Base-by-base conservation (phyloP, 352 stramenopile genomes). In the Phytophthora kernoviae region DNA sequence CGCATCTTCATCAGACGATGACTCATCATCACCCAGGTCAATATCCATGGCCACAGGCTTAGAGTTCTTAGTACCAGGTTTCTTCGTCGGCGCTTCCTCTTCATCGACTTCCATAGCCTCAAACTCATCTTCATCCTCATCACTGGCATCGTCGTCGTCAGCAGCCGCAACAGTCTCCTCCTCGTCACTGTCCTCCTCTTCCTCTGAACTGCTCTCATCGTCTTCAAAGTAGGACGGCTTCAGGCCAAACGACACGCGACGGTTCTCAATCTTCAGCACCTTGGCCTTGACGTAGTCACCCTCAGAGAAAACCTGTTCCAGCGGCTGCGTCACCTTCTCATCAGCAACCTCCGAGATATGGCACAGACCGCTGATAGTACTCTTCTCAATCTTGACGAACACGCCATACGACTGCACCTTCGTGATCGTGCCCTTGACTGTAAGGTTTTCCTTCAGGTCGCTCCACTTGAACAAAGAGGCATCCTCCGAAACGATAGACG, bases 221-320 rank as follows among this genome's bases (percentile, higher is more conserved):
- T 89, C 87, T 15, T 91, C 89, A 67, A 99, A 98, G 70, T 98
- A 98, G 66, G 96, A 98, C 5, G 94, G 91, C 77, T 99, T 99
- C 33, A 99, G 84, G 37, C 96, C 96, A 27, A 99, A 97, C 24
- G 90, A 97, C 26, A 99, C 77, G 34, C 90, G 87, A 32, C 90
- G 85, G 36, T 90, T 71, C 47, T 98, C 91, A 41, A 98, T 90
- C 75, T 98, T 98, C 18, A 99, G 66, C 32, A 99, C 90, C 57
- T 98, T 93, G n/a, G 96, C 87, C 82, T 98, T 98, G 20, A 98
- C 94, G 58, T 98, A 96, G 77, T 99, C 96, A 40, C 96, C 96
- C 45, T 94, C 89, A 40, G 91, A 86, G 67, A 98, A 99, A 27
- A 99, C 78, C 62, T 94, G 82, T 55, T 91, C 85, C 41, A 99